Evolutionary conservation across 148 eudicot genomes (phyloP).

Genomic region (Chenopodium berlandieri): DNA sequence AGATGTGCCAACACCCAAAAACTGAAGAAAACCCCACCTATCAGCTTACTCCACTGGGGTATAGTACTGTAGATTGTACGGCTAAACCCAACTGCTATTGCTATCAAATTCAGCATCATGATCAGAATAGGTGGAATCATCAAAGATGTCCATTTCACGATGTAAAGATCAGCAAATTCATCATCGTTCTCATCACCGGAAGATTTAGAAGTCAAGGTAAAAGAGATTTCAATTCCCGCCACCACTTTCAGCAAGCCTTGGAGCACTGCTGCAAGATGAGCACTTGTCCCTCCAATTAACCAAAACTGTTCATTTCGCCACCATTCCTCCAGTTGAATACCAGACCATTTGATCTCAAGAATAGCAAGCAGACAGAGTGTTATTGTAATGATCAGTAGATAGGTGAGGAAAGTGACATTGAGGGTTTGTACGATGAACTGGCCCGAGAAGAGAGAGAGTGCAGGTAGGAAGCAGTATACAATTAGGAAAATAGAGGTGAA

Average conservation of each 20-base stretch:
- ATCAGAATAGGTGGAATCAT: constrained; percentile 88
- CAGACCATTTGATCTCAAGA: constrained; percentile 89
- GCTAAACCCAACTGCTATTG: constrained; percentile 83
- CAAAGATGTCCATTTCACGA: constrained; percentile 82
- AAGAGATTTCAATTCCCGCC: constrained; percentile 89
- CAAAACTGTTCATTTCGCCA: constrained; percentile 96
- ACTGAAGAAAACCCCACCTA: constrained; percentile 93
- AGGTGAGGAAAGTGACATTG: constrained; percentile 71
- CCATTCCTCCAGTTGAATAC: constrained; percentile 81
- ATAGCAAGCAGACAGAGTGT: constrained; percentile 69
- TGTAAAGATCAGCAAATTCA: constrained; percentile 80
- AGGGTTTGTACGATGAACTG: constrained; percentile 86
- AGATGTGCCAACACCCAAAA: constrained; percentile 94
- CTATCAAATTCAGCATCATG: constrained; percentile 77
- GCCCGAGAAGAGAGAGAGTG: constrained; percentile 90
- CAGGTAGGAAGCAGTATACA: constrained; percentile 88
- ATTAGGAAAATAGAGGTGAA: constrained; percentile 84
- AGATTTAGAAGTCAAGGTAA: constrained; percentile 79
- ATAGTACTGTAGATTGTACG: constrained; percentile 74
- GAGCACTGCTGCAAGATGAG: constrained; percentile 86
- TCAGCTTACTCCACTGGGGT: constrained; percentile 86
- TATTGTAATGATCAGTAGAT: constrained; percentile 60
- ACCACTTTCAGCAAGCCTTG: constrained; percentile 81
- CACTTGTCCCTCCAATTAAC: constrained; percentile 95
- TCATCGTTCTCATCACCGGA: constrained; percentile 73